These are phyloP conservation scores for Zostera marina DNA, from an alignment of 116 monocot genomes.

Conservation along the genomic window DNA sequence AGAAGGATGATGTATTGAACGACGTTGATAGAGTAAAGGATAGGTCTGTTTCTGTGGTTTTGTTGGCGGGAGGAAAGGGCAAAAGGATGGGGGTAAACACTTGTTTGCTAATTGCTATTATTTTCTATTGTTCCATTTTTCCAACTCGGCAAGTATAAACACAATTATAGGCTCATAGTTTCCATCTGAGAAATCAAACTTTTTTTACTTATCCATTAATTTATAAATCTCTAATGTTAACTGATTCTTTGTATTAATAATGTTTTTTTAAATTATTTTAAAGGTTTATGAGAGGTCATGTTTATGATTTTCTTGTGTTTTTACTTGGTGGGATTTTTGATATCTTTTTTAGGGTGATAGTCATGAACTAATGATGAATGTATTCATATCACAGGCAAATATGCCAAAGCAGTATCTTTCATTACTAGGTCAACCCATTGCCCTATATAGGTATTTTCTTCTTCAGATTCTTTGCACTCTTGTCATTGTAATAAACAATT, in stretches of 20 bases:
- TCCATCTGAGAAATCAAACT: background rate
- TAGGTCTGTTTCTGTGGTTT: slow-evolving; percentile 78
- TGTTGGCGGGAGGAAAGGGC: slow-evolving; percentile 80
- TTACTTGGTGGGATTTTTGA: too few relatives aligned
- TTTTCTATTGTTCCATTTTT: background rate
- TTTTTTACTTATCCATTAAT: background rate
- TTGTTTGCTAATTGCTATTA: background rate
- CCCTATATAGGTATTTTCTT: slow-evolving; percentile 57
- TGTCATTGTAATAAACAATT: background rate
- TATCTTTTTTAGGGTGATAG: too few relatives aligned
- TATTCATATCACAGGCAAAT: slow-evolving; percentile 30
- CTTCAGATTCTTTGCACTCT: background rate
- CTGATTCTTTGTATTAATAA: background rate
- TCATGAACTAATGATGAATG: background rate
- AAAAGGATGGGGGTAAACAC: slow-evolving; percentile 82
- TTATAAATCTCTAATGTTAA: background rate
- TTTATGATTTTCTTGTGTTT: too few relatives aligned
- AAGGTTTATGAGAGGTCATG: too few relatives aligned
- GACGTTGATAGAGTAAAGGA: slow-evolving; percentile 33
- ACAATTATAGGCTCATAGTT: background rate
- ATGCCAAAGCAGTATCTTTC: slow-evolving; percentile 97
- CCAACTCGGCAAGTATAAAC: background rate
- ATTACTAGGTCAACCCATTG: slow-evolving; percentile 82
- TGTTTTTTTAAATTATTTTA: too few relatives aligned
- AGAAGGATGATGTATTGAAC: slow-evolving; percentile 5